Percentiles rank a stretch among this genome's conserved stretches.
phyloP scores from a whole-genome alignment of 75 land plant species.

The Adiantum capillusveneris region DNA sequence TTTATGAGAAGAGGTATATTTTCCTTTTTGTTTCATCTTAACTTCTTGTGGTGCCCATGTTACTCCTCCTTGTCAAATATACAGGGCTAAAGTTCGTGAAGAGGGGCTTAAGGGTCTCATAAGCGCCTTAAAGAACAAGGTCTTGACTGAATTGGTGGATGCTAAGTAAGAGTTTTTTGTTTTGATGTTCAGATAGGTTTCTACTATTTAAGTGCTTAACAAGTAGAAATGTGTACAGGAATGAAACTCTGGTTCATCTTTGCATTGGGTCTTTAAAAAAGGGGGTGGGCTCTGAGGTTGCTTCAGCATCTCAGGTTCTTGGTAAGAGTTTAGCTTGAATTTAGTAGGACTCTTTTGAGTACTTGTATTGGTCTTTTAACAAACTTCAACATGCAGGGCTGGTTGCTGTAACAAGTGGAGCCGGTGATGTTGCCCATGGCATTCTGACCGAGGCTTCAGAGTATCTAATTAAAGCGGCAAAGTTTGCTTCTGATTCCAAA shows the following conservation, averaged over 20 bases:
- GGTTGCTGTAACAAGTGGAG: slow-evolving; percentile 64
- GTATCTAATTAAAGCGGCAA: slow-evolving; percentile 46
- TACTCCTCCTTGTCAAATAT: neutral
- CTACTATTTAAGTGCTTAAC: too few species aligned
- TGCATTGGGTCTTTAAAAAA: slow-evolving; percentile 59
- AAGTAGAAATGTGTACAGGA: slow-evolving; percentile 42
- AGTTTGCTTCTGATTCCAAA: slow-evolving; percentile 40
- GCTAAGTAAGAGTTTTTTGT: slow-evolving; percentile 60
- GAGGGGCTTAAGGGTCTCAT: slow-evolving; percentile 57
- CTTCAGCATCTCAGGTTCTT: slow-evolving; percentile 49
- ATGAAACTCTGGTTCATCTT: slow-evolving; percentile 60
- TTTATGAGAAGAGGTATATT: slow-evolving; percentile 58
- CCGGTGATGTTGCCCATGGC: slow-evolving; percentile 51
- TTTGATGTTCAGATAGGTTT: too few species aligned
- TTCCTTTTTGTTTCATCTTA: neutral
- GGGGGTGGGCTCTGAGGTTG: slow-evolving; percentile 49
- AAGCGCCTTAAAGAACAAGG: slow-evolving; percentile 41
- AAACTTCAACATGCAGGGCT: slow-evolving; percentile 29
- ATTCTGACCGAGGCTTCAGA: slow-evolving; percentile 50
- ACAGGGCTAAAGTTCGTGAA: slow-evolving; percentile 69
- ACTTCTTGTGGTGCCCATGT: neutral
- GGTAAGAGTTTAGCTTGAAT: slow-evolving; percentile 22
- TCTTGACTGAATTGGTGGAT: slow-evolving; percentile 59
- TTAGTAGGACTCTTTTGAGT: neutral
- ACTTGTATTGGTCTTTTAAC: neutral